Percentiles rank a stretch among this genome's conserved stretches.
Evolutionary conservation across 2,329 filamentous ascomycete species (phyloP).

Genomic region (Ophiocordyceps camponoti-leonardi): DNA sequence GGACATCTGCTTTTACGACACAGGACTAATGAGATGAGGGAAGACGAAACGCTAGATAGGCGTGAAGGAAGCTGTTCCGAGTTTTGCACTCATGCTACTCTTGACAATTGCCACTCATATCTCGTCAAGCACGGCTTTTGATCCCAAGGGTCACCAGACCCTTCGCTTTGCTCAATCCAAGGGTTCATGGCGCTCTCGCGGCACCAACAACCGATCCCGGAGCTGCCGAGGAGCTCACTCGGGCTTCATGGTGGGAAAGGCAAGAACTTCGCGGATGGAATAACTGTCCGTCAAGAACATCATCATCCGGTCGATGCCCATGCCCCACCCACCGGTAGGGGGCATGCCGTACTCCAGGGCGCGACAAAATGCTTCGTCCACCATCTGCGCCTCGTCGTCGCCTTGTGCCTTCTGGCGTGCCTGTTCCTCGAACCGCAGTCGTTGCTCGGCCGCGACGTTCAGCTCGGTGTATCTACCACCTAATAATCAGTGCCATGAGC

Average conservation of each 20-base stretch:
- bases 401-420: conserved; percentile 89
- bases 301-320: conserved; percentile 85
- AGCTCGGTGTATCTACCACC: conserved; percentile 63
- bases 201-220: neutral
- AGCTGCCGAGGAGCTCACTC: conserved; percentile 25
- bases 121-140: too few relatives aligned
- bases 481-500: neutral
- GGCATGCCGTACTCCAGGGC: conserved; percentile 81
- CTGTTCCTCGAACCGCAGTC: conserved; percentile 75
- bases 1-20: neutral
- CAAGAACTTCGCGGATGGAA: conserved; percentile 86
- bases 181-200: neutral
- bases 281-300: conserved; percentile 94
- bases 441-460: conserved; percentile 82
- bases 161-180: neutral
- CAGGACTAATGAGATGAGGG: too few relatives aligned
- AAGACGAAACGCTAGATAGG: too few relatives aligned
- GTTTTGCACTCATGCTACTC: too few relatives aligned
- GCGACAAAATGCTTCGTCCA: conserved; percentile 91
- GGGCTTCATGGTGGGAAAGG: conserved; percentile 98
- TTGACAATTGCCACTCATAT: too few relatives aligned
- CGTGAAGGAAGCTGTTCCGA: too few relatives aligned
- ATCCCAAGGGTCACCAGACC: neutral
- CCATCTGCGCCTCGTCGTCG: conserved; percentile 88
- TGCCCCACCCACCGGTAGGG: conserved; percentile 89